Evolutionary conservation across 495 filamentous ascomycete species (phyloP).

Genomic region (Tetracladium setigerum): DNA sequence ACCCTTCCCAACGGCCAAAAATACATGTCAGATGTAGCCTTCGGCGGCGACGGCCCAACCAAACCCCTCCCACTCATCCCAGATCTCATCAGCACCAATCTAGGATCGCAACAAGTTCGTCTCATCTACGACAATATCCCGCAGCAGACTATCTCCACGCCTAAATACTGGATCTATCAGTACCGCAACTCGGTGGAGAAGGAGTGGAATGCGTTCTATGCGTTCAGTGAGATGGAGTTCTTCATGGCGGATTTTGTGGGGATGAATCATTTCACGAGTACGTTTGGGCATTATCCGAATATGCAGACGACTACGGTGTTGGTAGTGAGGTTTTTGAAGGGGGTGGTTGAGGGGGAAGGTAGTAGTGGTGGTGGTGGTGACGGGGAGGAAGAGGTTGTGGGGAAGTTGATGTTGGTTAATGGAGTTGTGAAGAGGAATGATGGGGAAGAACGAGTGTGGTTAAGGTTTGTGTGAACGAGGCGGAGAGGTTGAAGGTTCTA

Average conservation of each 20-base stretch:
- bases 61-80: conserved; percentile 11
- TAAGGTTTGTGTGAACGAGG: conserved; percentile 38
- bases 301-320: conserved; percentile 44
- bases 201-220: conserved; percentile 33
- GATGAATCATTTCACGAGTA: conserved; percentile 49
- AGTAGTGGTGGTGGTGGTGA: conserved; percentile 5
- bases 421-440: conserved; percentile 51
- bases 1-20: conserved; percentile 36
- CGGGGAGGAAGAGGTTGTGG: conserved; percentile 36
- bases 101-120: conserved; percentile 24
- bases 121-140: conserved; percentile 17
- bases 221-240: conserved; percentile 38
- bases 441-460: conserved; percentile 45
- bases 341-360: conserved; percentile 14
- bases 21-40: conserved; percentile 65
- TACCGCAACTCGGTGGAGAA: conserved; percentile 13
- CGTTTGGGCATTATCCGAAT: conserved; percentile 28
- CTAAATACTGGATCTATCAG: conserved; percentile 35
- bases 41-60: conserved; percentile 39
- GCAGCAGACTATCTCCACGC: conserved; percentile 20
- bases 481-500: conserved; percentile 42
- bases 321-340: conserved; percentile 49
- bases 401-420: conserved; percentile 52
- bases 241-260: conserved; percentile 41
- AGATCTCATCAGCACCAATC: conserved; percentile 14